Evolutionary conservation across 2,329 filamentous ascomycete genomes (phyloP), one percentile per base, ranked within the genome.

Genomic region (Coniella vitis): DNA sequence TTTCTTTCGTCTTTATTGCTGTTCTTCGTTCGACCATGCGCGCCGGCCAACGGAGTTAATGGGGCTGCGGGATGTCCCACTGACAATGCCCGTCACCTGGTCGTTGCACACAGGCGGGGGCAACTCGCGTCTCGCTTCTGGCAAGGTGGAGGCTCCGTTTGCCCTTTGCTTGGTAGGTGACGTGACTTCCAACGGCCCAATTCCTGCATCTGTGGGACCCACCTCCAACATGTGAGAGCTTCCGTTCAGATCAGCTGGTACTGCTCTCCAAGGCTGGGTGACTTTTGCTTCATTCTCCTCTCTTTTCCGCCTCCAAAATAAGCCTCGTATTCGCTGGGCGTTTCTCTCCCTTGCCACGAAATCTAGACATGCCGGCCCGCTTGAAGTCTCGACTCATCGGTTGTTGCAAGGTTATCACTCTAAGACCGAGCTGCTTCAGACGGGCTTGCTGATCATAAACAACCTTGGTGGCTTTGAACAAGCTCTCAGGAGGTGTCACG

Each of bases 41-140:
- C 34, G 34, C 34, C 42, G 42, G 37, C 17, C 9, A 45, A 41
- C 38, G 41, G 22, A 39, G 16, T 16, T 21, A 17, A 34, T 25
- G 45, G 45, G 17, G 21, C 39, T 40, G 37, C 45, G 45, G 45
- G 35, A 32, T 29, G 16, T 39, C 25, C 25, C 25, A 29, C 25
- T 10, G 21, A 38, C 35, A 46, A 35, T 4, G 20, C 4, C 43
- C 35, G 20, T 32, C 17, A 12, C 37, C 32, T 16, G 17, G 13
- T 38, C 22, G 44, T 34, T 39, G 44, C 35, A 46, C n/a, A 10
- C n/a, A 16, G 36, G 36, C 14, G 14, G 19, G 36, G 45, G 22
- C 45, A 39, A 34, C 45, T 47, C 45, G 45, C 45, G 45, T 35
- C 45, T 47, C 45, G 45, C 45, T 35, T 40, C 45, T 40, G 22